A percentile compares a stretch with the other conserved stretches of the same genome.
Conservation (phyloP, 2,329 filamentous ascomycete species). For the Ophiostoma fasciatum region DNA sequence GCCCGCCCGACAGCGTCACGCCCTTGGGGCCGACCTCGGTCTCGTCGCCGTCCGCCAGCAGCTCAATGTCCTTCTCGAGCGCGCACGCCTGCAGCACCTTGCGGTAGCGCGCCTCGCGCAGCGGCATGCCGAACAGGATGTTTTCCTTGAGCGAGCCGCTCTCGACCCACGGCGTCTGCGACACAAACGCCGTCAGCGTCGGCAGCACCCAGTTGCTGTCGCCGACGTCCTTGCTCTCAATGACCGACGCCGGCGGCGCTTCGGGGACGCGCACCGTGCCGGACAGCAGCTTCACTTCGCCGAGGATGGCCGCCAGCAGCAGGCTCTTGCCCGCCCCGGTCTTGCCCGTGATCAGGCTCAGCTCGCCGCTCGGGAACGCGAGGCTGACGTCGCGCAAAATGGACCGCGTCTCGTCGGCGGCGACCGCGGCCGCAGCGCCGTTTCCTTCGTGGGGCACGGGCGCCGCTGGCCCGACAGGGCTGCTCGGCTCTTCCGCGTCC, state of each 20-base stretch:
- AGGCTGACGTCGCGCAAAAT: conserved; percentile 20
- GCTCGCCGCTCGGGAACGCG: conserved; percentile 19
- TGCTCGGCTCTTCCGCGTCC: conserved; percentile 11
- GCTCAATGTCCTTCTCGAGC: conserved; percentile 27
- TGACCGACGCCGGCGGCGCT: conserved; percentile 13
- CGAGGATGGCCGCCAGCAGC: conserved; percentile 23
- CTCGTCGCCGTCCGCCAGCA: conserved; percentile 26
- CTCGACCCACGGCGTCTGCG: conserved; percentile 33
- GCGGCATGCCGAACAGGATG: conserved; percentile 28
- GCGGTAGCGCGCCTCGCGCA: conserved; percentile 26
- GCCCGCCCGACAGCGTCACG: conserved; percentile 28
- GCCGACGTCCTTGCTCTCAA: conserved; percentile 12
- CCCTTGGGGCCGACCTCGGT: conserved; percentile 29
- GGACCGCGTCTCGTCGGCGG: conserved; percentile 14
- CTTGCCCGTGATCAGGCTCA: conserved; percentile 23
- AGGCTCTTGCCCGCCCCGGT: conserved; percentile 26
- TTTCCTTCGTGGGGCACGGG: not conserved
- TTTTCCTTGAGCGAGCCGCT: conserved; percentile 29
- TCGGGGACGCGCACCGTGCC: conserved; percentile 17
- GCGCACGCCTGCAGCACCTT: conserved; percentile 30
- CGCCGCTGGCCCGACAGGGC: not conserved
- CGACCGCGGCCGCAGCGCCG: not conserved
- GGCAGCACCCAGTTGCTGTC: conserved; percentile 21
- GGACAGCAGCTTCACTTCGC: conserved; percentile 23
- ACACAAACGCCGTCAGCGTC: conserved; percentile 26